phyloP scores from a whole-genome alignment of 495 filamentous ascomycete species.

The Penicillium dipodomyicola region DNA sequence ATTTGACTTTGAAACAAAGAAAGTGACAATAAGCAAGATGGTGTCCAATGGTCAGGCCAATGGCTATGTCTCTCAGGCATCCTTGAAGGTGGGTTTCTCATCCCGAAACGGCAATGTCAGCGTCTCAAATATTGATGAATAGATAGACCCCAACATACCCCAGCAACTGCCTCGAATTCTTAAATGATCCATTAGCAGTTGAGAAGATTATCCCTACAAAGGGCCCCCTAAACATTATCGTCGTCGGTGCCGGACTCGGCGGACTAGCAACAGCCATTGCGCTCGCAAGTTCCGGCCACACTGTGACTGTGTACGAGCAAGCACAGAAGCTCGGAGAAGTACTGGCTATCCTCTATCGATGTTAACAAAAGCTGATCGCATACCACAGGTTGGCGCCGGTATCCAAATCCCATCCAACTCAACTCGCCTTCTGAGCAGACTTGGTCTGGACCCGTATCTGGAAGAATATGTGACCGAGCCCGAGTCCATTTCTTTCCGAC shows the following conservation, averaged over 20 bases:
- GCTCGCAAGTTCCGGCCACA: constrained; percentile 39
- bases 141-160: constrained; percentile 4
- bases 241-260: constrained; percentile 33
- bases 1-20: neutral
- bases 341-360: neutral
- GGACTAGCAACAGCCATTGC: constrained; percentile 53
- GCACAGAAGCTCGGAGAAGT: constrained; percentile 37
- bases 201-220: neutral
- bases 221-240: constrained; percentile 30
- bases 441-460: constrained; percentile 39
- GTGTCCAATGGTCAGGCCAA: neutral
- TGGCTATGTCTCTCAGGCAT: neutral
- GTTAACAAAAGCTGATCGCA: neutral
- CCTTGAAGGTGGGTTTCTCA: neutral
- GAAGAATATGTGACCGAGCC: constrained; percentile 33
- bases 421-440: constrained; percentile 42
- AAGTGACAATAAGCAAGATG: neutral
- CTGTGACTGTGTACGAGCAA: constrained; percentile 50
- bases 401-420: constrained; percentile 59
- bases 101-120: neutral
- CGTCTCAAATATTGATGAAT: neutral
- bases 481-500: constrained; percentile 36
- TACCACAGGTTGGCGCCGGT: constrained; percentile 52
- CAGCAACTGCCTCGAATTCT: constrained; percentile 2
- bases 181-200: neutral